These are phyloP conservation scores for Fonsecaea pugnacius DNA, from an alignment of 2,329 filamentous ascomycete species.

Conservation along the genomic window DNA sequence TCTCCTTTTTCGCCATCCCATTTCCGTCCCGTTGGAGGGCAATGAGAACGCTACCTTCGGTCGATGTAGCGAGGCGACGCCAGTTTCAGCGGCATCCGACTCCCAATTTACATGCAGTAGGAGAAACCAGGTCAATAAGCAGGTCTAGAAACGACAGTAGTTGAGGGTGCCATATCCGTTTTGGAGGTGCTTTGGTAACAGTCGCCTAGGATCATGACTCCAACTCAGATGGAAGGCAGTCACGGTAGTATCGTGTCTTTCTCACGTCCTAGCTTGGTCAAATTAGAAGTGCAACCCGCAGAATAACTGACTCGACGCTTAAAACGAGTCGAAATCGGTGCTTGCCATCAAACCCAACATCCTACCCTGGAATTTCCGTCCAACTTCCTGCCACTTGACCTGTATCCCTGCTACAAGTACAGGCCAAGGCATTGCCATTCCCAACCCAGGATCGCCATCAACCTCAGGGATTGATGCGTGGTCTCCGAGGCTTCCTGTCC, in stretches of 20 bases:
- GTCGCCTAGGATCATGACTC: no score
- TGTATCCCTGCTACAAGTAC: constrained; percentile 77
- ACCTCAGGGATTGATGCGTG: constrained; percentile 50
- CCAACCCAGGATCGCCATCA: constrained; percentile 65
- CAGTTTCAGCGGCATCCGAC: no score
- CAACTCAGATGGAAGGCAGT: neutral
- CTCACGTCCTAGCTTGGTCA: neutral
- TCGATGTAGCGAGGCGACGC: no score
- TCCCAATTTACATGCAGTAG: no score
- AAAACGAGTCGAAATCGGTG: constrained; percentile 33
- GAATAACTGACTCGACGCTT: neutral
- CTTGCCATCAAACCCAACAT: constrained; percentile 37
- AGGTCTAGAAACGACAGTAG: no score
- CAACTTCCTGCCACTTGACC: constrained; percentile 74
- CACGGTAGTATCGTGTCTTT: neutral
- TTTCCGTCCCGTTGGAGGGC: neutral
- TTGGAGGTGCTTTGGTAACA: no score
- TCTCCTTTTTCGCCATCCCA: neutral
- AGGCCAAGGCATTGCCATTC: constrained; percentile 51
- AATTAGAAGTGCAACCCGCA: neutral
- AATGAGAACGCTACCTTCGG: neutral
- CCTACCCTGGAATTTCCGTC: constrained; percentile 37
- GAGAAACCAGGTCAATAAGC: no score
- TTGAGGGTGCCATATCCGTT: no score
- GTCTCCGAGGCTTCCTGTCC: constrained; percentile 79